Evolutionary conservation across 1,284 basidiomycete genomes (phyloP), one percentile per base, ranked within the genome.

Genomic region (Microbotryomycetes sp.): DNA sequence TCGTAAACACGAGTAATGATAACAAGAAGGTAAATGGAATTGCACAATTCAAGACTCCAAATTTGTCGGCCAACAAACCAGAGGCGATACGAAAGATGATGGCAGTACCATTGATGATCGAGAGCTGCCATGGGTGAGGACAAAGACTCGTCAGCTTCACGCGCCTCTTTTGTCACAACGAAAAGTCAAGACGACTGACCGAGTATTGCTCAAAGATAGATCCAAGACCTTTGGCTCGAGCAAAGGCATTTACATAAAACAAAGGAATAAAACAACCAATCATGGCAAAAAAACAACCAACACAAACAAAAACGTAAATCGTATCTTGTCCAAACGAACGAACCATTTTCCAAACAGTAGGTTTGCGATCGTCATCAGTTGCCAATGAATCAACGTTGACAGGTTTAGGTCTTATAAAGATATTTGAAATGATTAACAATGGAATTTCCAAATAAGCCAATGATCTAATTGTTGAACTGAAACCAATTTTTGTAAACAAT

Each of bases 31-130:
- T 51, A 52, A 65, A 57, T 12, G 66, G 66, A 2, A 65, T 16
- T 3, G 58, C 60, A 16, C 50, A 48, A 57, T 61, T 68, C 61
- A 68, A 65, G n/a, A 48, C 32, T 1, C 66, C 66, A 26, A 56
- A 30, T 0, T 63, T 60, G 59, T 68, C 66, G 5, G 63, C 66
- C 42, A 62, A 9, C 31, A 65, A 48, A 2, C 66, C 66, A 0
- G 56, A 46, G 23, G 47, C 42, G 48, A 68, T 60, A 0, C 66
- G 56, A 4, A 60, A 59, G 36, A 68, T 51, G 52, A 63, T 56
- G 36, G 64, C 64, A 6, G 59, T 19, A 3, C 56, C 63, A 51
- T 68, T 68, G 48, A 68, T 60, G 54, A 68, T 68, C 0, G 66
- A 60, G 49, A 67, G 58, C 58, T 66, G 55, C 3, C 3, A n/a